Percentiles rank a stretch among this genome's conserved stretches.
These are phyloP conservation scores for Mycena amicta DNA, from an alignment of 768 basidiomycete species.

Conservation along the genomic window DNA sequence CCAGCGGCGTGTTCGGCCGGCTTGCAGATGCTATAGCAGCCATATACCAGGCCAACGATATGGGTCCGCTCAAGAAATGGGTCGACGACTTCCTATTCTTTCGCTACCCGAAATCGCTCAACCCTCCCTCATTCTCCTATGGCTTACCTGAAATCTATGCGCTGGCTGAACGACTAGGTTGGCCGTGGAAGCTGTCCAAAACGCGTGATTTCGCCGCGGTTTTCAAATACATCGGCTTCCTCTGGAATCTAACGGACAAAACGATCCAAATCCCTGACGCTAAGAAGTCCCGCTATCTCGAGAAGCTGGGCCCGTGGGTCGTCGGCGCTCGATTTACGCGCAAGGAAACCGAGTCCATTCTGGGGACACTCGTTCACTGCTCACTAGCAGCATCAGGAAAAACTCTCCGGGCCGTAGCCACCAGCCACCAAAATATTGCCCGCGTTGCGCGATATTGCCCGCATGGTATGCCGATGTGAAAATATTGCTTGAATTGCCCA, in stretches of 20 bases:
- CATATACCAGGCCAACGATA: constrained; percentile 19
- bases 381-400: no score
- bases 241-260: constrained; percentile 34
- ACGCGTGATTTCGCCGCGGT: constrained; percentile 25
- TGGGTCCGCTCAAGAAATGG: constrained; percentile 35
- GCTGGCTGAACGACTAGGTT: constrained; percentile 28
- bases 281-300: constrained; percentile 34
- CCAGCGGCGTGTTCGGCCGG: constrained; percentile 32
- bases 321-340: constrained; percentile 5
- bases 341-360: constrained; percentile 15
- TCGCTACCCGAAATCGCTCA: constrained; percentile 13
- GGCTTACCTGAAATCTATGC: constrained; percentile 26
- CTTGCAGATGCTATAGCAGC: constrained; percentile 34
- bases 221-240: constrained; percentile 41
- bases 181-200: constrained; percentile 39
- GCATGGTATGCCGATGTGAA: no score
- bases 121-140: constrained; percentile 18
- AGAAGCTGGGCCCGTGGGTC: constrained; percentile 26
- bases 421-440: no score
- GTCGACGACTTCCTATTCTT: constrained; percentile 40
- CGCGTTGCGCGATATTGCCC: no score
- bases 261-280: constrained; percentile 32
- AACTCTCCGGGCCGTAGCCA: no score
- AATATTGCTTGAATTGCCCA: no score
- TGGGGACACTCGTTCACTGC: background rate